Percentiles rank a stretch among this genome's conserved stretches.
Conservation (phyloP, 208 protist genomes). For the Entamoeba invadens region DNA sequence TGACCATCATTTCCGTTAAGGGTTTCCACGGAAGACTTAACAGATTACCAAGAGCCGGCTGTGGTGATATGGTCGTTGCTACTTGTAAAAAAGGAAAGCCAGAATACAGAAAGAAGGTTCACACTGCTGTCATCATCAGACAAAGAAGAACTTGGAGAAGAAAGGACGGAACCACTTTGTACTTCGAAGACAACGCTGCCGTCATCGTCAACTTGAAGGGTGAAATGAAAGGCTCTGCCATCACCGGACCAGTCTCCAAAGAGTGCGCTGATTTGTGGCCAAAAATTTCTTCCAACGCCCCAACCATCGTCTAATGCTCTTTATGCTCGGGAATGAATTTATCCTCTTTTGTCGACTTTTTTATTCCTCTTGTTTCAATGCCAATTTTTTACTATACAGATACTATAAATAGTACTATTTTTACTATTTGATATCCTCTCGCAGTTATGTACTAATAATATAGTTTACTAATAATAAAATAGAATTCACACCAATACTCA, state of each 20-base stretch:
- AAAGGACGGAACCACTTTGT: conserved; percentile 85
- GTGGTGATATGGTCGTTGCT: conserved; percentile 94
- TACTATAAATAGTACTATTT: too few relatives aligned
- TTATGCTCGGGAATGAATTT: not conserved
- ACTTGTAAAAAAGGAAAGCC: conserved; percentile 99
- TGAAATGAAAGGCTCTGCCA: conserved; percentile 97
- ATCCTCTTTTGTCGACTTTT: not conserved
- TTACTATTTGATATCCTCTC: too few relatives aligned
- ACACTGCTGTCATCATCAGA: conserved; percentile 84
- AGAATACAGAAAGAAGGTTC: conserved; percentile 95
- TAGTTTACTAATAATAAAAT: not conserved
- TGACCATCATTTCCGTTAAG: conserved; percentile 96
- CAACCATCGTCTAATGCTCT: conserved; percentile 75
- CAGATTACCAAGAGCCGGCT: conserved; percentile 78
- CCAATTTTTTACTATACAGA: too few relatives aligned
- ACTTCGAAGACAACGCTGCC: conserved; percentile 99
- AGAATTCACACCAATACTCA: not conserved
- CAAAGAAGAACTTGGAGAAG: conserved; percentile 94
- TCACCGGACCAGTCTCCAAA: conserved; percentile 95
- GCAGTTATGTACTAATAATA: too few relatives aligned
- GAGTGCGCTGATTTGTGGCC: conserved; percentile 98
- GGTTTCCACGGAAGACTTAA: conserved; percentile 89
- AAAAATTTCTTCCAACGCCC: conserved; percentile 79
- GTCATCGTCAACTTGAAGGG: conserved; percentile 99
- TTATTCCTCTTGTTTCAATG: not conserved